Base-by-base conservation (phyloP, 257 asterid species). In the Fraxinus excelsior region DNA sequence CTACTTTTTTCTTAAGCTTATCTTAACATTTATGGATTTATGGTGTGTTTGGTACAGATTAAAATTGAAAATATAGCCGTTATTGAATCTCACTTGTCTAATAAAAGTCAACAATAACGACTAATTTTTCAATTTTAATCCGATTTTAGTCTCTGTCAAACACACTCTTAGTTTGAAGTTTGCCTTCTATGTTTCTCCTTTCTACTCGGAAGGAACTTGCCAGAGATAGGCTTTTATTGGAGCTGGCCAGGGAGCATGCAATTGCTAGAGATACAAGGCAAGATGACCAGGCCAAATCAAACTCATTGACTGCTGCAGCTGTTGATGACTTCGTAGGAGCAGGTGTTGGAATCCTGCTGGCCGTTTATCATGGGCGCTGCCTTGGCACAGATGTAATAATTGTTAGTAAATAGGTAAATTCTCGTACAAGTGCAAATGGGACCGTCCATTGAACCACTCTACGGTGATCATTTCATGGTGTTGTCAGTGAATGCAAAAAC, bases 241-340 rank as follows among this genome's bases (percentile, higher is more conserved):
- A 90, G 83, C 58, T 96, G 86, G 94, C 94, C 1, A 87, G 85
- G 82, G 94, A 88, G 77, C 94, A 87, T 19, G 97, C 94, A 73
- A 31, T 31, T 31, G 82, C 91, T 42, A 87, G 88, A 70, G 83
- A 44, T 38, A 84, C 85, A 44, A 86, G 60, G 71, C 80, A 86
- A 84, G 93, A 88, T 66, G 88, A 88, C 7, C 83, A 78, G 73
- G 90, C 86, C 35, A 91, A 88, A 83, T 87, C 88, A 21, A 87
- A 80, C 76, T 82, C 97, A 49, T 60, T 87, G 76, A 70, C 74
- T 77, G 94, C 98, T 34, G 98, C 99, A 0, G 86, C 99, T 14
- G 90, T 95, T 62, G 99, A 98, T 16, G 99, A 97, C 64, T 96
- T 97, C 11, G 86, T 96, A 21, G 99, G 99, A 65, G 99, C 99